These are phyloP conservation scores for Rhamnella rubrinervis DNA, from an alignment of 331 rosid species.

Conservation along the genomic window DNA sequence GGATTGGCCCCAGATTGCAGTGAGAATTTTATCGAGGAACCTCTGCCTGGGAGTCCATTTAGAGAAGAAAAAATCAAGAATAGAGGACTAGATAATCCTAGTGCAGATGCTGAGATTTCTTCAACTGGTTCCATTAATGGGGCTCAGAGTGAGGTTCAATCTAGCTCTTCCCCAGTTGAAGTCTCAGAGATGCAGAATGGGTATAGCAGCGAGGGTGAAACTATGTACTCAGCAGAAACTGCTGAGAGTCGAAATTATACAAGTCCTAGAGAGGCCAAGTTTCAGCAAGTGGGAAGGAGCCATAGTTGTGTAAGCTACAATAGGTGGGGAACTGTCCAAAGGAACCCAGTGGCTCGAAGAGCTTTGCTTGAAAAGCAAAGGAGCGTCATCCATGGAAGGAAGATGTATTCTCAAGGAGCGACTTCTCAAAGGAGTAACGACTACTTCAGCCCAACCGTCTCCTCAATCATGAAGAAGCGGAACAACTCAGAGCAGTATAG, in stretches of 20 bases:
- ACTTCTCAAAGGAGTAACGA: conserved; percentile 92
- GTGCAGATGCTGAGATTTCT: conserved; percentile 50
- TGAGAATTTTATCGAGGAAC: conserved; percentile 38
- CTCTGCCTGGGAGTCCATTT: conserved; percentile 40
- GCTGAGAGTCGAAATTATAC: conserved; percentile 92
- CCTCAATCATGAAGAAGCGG: conserved; percentile 94
- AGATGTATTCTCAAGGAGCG: conserved; percentile 84
- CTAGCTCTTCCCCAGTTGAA: conserved; percentile 66
- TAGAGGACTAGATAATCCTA: conserved; percentile 28
- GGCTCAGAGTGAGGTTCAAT: conserved; percentile 72
- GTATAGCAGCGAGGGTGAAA: conserved; percentile 89
- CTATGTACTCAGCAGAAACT: conserved; percentile 98
- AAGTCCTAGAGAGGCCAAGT: conserved; percentile 63
- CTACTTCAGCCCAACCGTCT: conserved; percentile 85
- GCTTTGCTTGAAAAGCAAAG: conserved; percentile 67
- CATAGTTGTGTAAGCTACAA: conserved; percentile 90
- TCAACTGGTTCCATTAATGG: conserved; percentile 81
- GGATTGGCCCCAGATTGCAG: conserved; percentile 36
- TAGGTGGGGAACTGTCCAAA: conserved; percentile 66
- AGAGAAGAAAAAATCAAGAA: conserved; percentile 39
- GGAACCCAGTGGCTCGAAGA: conserved; percentile 63
- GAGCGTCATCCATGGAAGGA: conserved; percentile 76
- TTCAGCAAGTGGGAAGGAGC: conserved; percentile 91
- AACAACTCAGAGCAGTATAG: conserved; percentile 53
- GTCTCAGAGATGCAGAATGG: conserved; percentile 56